Base-by-base conservation (phyloP, 768 basidiomycete species). In the Mycena chlorophos region DNA sequence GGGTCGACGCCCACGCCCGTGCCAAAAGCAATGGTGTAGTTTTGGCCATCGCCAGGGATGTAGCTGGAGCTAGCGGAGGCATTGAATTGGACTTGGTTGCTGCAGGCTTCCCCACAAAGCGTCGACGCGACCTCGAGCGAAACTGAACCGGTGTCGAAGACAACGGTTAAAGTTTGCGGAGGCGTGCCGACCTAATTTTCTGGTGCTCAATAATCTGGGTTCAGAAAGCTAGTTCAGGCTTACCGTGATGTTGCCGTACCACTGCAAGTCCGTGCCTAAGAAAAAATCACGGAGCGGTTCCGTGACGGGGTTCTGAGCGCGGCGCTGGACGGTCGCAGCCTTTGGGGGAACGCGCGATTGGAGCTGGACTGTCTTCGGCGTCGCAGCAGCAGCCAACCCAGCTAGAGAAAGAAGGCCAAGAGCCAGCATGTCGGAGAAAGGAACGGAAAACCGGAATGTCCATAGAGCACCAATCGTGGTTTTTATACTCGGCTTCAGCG, bases 261-360 rank as follows among this genome's bases (percentile, higher is more conserved):
- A 83, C 79, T 83, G 82, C n/a, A 83, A 73, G 65, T 83, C 82
- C 31, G 82, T 83, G 38, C 81, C 82, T 47, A 73, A 58, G 70
- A 82, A 83, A 65, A 80, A 81, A 68, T 82, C 80, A 13, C 70
- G 71, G 16, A 83, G 67, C 42, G 79, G 79, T 31, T 78, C 68
- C n/a, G 69, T 73, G 26, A 71, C 63, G 6, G 80, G 73, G 27
- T 68, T 61, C 31, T 77, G 58, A 17, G 71, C 73, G 54, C 77
- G 70, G 27, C 71, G 68, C 54, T 70, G 71, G 51, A 68, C 39
- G 17, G 69, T 55, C 8, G 56, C 50, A 8, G 19, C 13, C 26
- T 37, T 54, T 13, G 60, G 60, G 5, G 56, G 49, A 14, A 61
- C 47, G n/a, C 60, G 60, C 2, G 56, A 58, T 19, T 54, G 60